Conservation (phyloP, 352 stramenopile species). For the Pilasporangium apinafurcum region DNA sequence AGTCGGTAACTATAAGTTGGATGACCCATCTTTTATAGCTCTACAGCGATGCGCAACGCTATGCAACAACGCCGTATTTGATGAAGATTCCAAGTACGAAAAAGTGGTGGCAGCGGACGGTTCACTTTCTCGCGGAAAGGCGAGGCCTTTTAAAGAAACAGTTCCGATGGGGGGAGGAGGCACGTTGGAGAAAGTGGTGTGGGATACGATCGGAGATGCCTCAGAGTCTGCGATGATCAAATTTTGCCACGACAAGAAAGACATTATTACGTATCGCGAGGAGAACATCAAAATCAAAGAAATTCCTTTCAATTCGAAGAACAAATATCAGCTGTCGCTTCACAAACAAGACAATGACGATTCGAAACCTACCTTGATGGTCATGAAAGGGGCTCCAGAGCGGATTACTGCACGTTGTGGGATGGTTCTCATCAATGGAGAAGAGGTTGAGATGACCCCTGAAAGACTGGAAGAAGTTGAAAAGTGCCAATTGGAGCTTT, state of each 20-base stretch:
- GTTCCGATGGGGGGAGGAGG: slow-evolving; percentile 29
- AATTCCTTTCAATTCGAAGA: slow-evolving; percentile 82
- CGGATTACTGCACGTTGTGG: slow-evolving; percentile 78
- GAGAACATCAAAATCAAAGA: slow-evolving; percentile 64
- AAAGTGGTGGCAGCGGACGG: slow-evolving; percentile 40
- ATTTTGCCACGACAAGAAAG: slow-evolving; percentile 20
- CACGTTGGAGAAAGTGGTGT: slow-evolving; percentile 42
- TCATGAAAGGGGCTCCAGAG: slow-evolving; percentile 91
- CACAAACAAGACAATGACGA: slow-evolving; percentile 22
- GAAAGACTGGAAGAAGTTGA: slow-evolving; percentile 83
- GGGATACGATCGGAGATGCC: slow-evolving; percentile 24
- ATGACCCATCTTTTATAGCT: slow-evolving; percentile 32
- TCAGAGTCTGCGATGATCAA: slow-evolving; percentile 26
- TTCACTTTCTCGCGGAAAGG: slow-evolving; percentile 28
- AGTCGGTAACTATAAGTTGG: slow-evolving; percentile 21
- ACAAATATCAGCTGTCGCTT: slow-evolving; percentile 81
- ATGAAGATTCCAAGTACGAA: slow-evolving; percentile 79
- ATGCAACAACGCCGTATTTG: slow-evolving; percentile 78
- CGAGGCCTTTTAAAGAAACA: slow-evolving; percentile 55
- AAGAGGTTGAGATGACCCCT: slow-evolving; percentile 85
- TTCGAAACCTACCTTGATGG: slow-evolving; percentile 4
- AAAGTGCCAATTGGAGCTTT: slow-evolving; percentile 35
- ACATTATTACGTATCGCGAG: slow-evolving; percentile 19
- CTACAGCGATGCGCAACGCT: slow-evolving; percentile 62
- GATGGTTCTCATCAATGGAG: slow-evolving; percentile 36